phyloP scores from a whole-genome alignment of 169 alveolate species.

The Plasmodium inui region DNA sequence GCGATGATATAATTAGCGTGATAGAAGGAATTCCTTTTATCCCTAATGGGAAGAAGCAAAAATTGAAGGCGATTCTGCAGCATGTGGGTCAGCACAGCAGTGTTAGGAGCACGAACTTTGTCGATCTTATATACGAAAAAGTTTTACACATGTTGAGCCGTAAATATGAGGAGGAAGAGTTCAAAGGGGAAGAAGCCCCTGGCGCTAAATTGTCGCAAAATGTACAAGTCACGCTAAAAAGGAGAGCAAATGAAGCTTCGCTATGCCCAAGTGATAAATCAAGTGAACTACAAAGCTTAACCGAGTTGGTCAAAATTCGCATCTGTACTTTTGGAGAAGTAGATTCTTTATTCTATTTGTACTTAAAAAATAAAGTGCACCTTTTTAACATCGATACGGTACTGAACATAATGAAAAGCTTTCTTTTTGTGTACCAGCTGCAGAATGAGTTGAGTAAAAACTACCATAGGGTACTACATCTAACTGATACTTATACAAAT shows the following conservation, averaged over 20 bases:
- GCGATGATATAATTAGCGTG: constrained; percentile 17
- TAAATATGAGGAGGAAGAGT: constrained; percentile 14
- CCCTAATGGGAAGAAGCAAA: constrained; percentile 5
- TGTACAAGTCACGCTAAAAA: background rate
- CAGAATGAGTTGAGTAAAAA: constrained; percentile 37
- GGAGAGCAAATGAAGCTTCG: background rate
- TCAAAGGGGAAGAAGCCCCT: background rate
- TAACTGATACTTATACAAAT: background rate
- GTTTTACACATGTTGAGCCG: constrained; percentile 24
- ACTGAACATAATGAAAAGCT: constrained; percentile 26
- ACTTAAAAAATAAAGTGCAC: constrained; percentile 39
- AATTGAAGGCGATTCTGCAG: constrained; percentile 14
- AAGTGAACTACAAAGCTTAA: constrained; percentile 57
- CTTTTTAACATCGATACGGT: constrained; percentile 44
- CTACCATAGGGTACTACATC: background rate
- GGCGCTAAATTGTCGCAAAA: background rate
- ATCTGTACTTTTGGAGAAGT: constrained; percentile 21
- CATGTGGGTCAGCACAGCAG: background rate
- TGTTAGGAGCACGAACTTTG: background rate
- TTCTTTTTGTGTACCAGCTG: constrained; percentile 41
- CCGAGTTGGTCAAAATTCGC: constrained; percentile 57
- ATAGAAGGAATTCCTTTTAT: constrained; percentile 13
- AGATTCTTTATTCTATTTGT: constrained; percentile 38
- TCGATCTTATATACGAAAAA: constrained; percentile 22
- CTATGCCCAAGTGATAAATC: background rate